Conservation (phyloP, 768 basidiomycete genomes). For the Asterophora lycoperdoides region DNA sequence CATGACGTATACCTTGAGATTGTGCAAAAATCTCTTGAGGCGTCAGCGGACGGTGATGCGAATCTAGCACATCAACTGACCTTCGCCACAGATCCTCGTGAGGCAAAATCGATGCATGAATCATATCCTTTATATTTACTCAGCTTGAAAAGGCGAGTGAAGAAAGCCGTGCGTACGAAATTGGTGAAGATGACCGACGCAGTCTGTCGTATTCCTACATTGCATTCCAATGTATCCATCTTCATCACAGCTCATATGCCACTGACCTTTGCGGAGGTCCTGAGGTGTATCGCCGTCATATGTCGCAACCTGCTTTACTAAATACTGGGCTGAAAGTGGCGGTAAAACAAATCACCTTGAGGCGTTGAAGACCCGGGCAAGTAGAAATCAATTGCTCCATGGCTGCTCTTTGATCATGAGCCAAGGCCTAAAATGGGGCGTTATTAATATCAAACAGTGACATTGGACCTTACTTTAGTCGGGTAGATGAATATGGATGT, state of each 20-base stretch:
- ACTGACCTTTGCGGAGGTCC: slow-evolving; percentile 56
- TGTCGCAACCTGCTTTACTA: slow-evolving; percentile 50
- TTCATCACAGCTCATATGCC: background rate
- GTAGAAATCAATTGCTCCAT: slow-evolving; percentile 61
- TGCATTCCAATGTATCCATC: background rate
- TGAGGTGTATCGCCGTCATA: slow-evolving; percentile 88
- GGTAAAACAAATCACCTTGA: slow-evolving; percentile 36
- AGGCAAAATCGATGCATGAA: slow-evolving; percentile 82
- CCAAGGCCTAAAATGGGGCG: slow-evolving; percentile 55
- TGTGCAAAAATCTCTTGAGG: slow-evolving; percentile 60
- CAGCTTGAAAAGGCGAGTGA: slow-evolving; percentile 2
- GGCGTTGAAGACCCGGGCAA: slow-evolving; percentile 58
- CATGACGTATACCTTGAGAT: slow-evolving; percentile 44
- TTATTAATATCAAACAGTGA: background rate
- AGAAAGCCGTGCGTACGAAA: slow-evolving; percentile 49
- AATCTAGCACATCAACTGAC: slow-evolving; percentile 27
- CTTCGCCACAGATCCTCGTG: slow-evolving; percentile 82
- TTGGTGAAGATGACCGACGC: slow-evolving; percentile 87
- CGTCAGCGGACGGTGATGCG: slow-evolving; percentile 2
- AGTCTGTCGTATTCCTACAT: slow-evolving; percentile 60
- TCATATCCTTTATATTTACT: slow-evolving; percentile 55
- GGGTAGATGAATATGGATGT: slow-evolving; percentile 87
- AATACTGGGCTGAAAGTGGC: background rate
- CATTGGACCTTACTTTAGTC: slow-evolving; percentile 55
- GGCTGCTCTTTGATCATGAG: slow-evolving; percentile 79